These are phyloP conservation scores for Fraxinus angustifolia DNA, from an alignment of 305 asterid species.

Conservation along the genomic window DNA sequence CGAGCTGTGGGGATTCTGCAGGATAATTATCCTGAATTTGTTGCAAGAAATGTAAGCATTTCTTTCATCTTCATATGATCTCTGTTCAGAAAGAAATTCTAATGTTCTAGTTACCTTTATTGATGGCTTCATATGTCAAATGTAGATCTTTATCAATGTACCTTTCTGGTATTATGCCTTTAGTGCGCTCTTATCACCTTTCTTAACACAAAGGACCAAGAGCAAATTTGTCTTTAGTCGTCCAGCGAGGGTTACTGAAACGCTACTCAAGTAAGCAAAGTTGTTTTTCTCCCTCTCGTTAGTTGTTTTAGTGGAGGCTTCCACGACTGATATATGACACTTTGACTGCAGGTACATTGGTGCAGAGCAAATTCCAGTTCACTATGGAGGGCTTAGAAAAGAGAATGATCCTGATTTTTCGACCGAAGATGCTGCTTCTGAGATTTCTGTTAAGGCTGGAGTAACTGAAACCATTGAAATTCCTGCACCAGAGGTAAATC, in stretches of 20 bases:
- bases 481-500: conserved; percentile 51
- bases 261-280: conserved; percentile 41
- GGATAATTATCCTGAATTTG: conserved; percentile 35
- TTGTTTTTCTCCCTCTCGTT: background rate
- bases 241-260: conserved; percentile 39
- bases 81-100: background rate
- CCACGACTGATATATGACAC: background rate
- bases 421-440: conserved; percentile 41
- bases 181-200: conserved; percentile 38
- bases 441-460: conserved; percentile 47
- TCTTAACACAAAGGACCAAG: conserved; percentile 43
- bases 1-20: conserved; percentile 37
- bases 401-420: conserved; percentile 63
- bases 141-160: conserved; percentile 44
- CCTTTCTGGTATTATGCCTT: conserved; percentile 51
- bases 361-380: conserved; percentile 49
- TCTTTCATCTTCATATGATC: background rate
- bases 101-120: background rate
- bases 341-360: conserved; percentile 40
- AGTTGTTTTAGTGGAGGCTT: conserved; percentile 19
- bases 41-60: conserved; percentile 37
- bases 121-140: conserved; percentile 3
- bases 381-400: conserved; percentile 61
- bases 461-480: conserved; percentile 48
- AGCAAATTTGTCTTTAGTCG: conserved; percentile 32